Evolutionary conservation across 2,329 filamentous ascomycete genomes (phyloP), one percentile per base, ranked within the genome.

Genomic region (Diaporthe citri): DNA sequence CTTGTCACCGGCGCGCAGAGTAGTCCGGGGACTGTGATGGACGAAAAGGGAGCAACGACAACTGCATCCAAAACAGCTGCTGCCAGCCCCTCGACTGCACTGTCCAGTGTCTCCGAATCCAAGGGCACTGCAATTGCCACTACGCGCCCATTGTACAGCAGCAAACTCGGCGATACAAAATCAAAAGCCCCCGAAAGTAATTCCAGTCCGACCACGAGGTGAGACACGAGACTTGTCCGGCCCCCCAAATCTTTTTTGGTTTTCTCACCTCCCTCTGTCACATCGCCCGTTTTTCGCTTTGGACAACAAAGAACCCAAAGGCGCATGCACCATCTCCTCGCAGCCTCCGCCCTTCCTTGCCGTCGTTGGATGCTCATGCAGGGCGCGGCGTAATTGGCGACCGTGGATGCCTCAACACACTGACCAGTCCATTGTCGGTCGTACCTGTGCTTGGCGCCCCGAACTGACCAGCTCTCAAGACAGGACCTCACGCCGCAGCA

Each of bases 111-210:
- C 41, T 51, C 25, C n/a, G 57, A 51, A 22, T 57, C 56, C 71
- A 71, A 64, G 62, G 64, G 62, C 43, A 39, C 71, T 57, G 43
- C 64, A 46, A 69, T 52, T 43, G 77, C 78, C 51, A 57, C 56
- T 31, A 51, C 77, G 12, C 76, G 80, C 69, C 78, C 80, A 55
- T 75, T 81, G 57, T 82, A 81, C 77, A 82, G 81, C 79, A 82
- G 80, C 80, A 82, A 81, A 79, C 78, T 82, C 71, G 78, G 79
- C 77, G 79, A 80, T 75, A 79, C 77, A 74, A 79, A 79, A 75
- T 66, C 77, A 67, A 78, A 76, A 74, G 72, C 73, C 22, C 75
- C 78, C 74, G 78, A 80, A 70, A 78, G 77, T 64, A 76, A 60
- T 71, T 77, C 80, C 70, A 79, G 76, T 76, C 77, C 80, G 77